These are phyloP conservation scores for Fusarium sp. DNA, from an alignment of 2,329 filamentous ascomycete species.

Conservation along the genomic window DNA sequence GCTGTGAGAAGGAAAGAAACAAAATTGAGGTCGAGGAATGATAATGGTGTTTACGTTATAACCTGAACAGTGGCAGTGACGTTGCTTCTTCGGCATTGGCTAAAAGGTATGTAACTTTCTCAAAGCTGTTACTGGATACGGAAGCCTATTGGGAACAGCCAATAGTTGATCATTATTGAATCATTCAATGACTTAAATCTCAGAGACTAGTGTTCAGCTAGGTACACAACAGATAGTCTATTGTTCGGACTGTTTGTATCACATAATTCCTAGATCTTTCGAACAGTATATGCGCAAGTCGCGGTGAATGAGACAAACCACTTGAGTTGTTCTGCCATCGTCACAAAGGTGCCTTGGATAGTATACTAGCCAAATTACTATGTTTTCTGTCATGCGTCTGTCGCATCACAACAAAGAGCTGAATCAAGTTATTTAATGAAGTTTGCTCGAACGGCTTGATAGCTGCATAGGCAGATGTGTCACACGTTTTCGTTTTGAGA, in stretches of 20 bases:
- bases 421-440: background rate
- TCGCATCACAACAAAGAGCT: background rate
- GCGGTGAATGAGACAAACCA: background rate
- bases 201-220: background rate
- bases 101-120: background rate
- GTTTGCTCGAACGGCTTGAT: no score
- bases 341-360: no score
- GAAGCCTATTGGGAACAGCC: background rate
- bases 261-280: no score
- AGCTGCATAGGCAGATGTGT: rapidly evolving
- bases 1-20: background rate
- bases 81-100: background rate
- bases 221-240: background rate
- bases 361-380: background rate
- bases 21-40: no score
- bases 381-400: background rate
- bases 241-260: background rate
- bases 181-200: background rate
- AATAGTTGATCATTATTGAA: no score
- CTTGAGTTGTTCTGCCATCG: background rate
- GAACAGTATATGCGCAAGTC: background rate
- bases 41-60: background rate
- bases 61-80: background rate
- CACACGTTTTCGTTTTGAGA: background rate
- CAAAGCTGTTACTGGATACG: no score